Percentiles rank a stretch among this genome's conserved stretches.
phyloP scores from a whole-genome alignment of 164 flowering plant species.

The Taxillus chinensis region DNA sequence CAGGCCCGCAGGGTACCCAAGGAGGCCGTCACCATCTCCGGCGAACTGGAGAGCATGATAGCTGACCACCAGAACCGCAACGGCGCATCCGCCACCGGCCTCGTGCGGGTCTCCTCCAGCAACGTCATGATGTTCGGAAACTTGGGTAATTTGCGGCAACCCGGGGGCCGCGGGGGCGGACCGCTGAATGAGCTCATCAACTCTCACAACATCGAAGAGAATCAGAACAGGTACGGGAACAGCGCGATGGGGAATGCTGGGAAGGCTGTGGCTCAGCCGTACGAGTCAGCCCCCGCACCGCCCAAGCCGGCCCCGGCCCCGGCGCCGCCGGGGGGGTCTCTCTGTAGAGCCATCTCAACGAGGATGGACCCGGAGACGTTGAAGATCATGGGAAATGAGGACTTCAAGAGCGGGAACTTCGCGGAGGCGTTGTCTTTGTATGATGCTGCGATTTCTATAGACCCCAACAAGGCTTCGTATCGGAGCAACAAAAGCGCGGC shows the following conservation, averaged over 20 bases:
- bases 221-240: slow-evolving; percentile 5
- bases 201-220: no score
- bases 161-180: slow-evolving; percentile 11
- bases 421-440: slow-evolving; percentile 3
- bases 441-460: slow-evolving; percentile 2
- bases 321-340: slow-evolving; percentile 11
- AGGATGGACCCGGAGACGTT: slow-evolving; percentile 14
- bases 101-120: slow-evolving; percentile 78
- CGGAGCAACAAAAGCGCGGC: slow-evolving; percentile 5
- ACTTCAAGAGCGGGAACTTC: neutral
- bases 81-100: slow-evolving; percentile 19
- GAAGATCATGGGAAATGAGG: slow-evolving; percentile 5
- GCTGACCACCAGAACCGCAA: slow-evolving; percentile 42
- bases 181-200: no score
- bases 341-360: slow-evolving; percentile 49
- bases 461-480: slow-evolving; percentile 4
- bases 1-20: slow-evolving; percentile 26
- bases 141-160: slow-evolving; percentile 69
- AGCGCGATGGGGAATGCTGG: slow-evolving; percentile 20
- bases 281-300: neutral
- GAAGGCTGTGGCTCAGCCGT: slow-evolving; percentile 7
- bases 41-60: slow-evolving; percentile 71
- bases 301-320: slow-evolving; percentile 6
- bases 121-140: slow-evolving; percentile 67
- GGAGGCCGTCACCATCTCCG: slow-evolving; percentile 43